phyloP scores from a whole-genome alignment of 257 asterid genomes.

The Solanum verrucosum region DNA sequence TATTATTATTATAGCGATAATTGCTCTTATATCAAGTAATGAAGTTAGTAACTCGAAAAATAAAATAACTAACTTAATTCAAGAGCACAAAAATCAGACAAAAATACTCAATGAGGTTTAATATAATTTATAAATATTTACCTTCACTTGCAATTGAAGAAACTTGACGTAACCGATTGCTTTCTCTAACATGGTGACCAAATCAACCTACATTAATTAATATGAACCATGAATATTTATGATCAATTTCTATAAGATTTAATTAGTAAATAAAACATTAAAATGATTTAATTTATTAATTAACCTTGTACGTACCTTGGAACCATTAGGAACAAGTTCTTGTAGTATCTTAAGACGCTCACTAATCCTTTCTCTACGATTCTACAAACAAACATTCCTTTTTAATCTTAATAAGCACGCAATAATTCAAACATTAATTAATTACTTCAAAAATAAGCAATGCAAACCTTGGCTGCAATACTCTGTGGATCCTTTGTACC shows the following conservation, averaged over 20 bases:
- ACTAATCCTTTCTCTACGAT: constrained; percentile 48
- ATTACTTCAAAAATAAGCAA: not conserved
- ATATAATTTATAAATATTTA: not conserved
- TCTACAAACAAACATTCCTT: constrained; percentile 11
- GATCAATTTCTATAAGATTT: not conserved
- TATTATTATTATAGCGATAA: not conserved
- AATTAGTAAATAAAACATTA: not conserved
- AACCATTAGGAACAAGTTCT: constrained; percentile 88
- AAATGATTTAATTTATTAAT: not conserved
- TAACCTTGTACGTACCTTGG: constrained; percentile 57
- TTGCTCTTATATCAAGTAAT: not conserved
- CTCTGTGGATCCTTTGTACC: constrained; percentile 77
- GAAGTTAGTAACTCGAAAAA: not conserved
- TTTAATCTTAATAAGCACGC: not conserved
- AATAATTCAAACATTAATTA: not conserved
- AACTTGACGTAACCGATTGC: constrained; percentile 84
- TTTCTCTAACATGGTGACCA: constrained; percentile 91
- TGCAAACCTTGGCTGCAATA: constrained; percentile 77
- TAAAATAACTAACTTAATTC: not conserved
- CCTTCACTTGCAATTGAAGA: constrained; percentile 94
- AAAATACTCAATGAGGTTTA: not conserved
- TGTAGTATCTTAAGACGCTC: constrained; percentile 77
- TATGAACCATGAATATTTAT: not conserved
- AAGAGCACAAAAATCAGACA: not conserved
- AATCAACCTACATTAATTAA: constrained; percentile 58